Evolutionary conservation across 2,329 filamentous ascomycete species (phyloP), one percentile per base, ranked within the genome.

Genomic region (Xylariaceae sp.): DNA sequence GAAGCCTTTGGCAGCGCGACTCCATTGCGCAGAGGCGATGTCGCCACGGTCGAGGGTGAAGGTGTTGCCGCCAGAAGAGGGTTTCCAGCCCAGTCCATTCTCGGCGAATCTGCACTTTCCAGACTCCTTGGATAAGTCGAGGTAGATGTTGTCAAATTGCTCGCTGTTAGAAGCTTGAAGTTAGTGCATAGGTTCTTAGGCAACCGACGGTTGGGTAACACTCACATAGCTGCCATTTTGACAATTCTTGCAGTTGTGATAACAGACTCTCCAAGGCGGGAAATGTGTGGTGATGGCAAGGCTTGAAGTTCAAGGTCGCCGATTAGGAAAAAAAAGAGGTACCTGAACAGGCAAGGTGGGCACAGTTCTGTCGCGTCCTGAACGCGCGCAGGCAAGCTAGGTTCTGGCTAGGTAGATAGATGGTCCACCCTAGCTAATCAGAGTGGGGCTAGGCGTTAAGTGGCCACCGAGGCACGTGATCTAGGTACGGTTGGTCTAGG

Each of bases 81-180:
- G 92, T 77, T 96, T 96, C 96, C 96, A 99, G 53, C 94, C 95
- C 68, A 98, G 85, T 59, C 95, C 95, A 50, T 87, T 93, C 74
- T 98, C 94, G 62, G 94, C 93, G 71, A 99, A 93, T 72, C 95
- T 88, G 79, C 93, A 97, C 79, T 94, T 95, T 66, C 95, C 95
- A 57, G 87, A 85, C 76, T 95, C 89, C 76, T 92, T 95, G 69
- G 93, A 97, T 59, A 99, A 85, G 75, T 99, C 94, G 69, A 99
- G 87, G 77, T 95, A 93, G 78, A 98, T 96, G 77, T 92, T 92
- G 73, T 98, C 94, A 78, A 99, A 99, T 73, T 89, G 95, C 86
- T 99, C 95, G 67, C 85, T 88, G 58, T 57, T 33, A 16, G 9
- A 6, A n/a, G 16, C 7, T 16, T 7, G 21, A 36, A 23, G 39